A percentile compares a stretch with the other conserved stretches of the same genome.
These are phyloP conservation scores for Solanum hybrid DNA, from an alignment of 305 asterid species.

Conservation along the genomic window DNA sequence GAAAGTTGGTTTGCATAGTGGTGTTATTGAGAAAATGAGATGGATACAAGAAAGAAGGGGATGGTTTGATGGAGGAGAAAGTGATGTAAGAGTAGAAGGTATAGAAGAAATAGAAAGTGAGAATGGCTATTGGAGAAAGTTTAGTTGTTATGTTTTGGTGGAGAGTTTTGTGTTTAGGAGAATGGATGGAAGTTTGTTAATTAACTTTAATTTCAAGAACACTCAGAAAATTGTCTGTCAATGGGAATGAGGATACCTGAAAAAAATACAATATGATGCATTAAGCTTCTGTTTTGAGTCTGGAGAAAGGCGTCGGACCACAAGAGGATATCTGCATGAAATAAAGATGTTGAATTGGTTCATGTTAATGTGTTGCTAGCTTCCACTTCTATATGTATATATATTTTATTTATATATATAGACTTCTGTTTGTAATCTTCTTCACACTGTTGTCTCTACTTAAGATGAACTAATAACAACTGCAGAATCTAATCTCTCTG, in stretches of 20 bases:
- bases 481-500: background rate
- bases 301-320: background rate
- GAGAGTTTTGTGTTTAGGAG: conserved; percentile 68
- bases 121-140: conserved; percentile 38
- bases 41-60: conserved; percentile 54
- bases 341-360: background rate
- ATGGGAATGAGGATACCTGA: background rate
- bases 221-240: conserved; percentile 1
- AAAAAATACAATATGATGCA: background rate
- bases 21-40: conserved; percentile 45
- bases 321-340: background rate
- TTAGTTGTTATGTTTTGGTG: conserved; percentile 67
- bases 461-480: background rate
- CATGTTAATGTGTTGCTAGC: background rate
- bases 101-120: conserved; percentile 32
- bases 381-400: background rate
- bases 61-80: conserved; percentile 56
- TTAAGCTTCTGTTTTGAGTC: background rate
- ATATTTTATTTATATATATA: background rate
- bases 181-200: conserved; percentile 69
- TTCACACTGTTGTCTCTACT: background rate
- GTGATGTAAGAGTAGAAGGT: conserved; percentile 49
- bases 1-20: conserved; percentile 38
- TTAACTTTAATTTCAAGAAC: conserved; percentile 45
- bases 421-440: background rate